These are phyloP conservation scores for Cicer chorassanicum DNA, from an alignment of 306 rosid genomes.

Conservation along the genomic window DNA sequence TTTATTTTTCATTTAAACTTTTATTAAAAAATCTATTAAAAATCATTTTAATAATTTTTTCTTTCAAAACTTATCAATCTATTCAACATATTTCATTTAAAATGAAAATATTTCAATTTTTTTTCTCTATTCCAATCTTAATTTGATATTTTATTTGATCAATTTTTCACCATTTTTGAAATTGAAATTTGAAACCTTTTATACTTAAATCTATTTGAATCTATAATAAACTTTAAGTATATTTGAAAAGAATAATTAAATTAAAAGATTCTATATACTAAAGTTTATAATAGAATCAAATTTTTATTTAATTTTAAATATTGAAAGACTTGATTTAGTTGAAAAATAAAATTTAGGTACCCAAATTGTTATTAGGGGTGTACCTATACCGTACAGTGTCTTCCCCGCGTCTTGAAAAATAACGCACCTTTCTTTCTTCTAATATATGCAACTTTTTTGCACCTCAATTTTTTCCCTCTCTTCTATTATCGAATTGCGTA, in stretches of 20 bases:
- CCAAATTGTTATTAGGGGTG: background rate
- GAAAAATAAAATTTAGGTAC: background rate
- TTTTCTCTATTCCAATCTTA: background rate
- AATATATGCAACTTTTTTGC: background rate
- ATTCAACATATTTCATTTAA: no score
- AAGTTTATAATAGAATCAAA: no score
- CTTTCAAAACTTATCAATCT: no score
- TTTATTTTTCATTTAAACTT: no score
- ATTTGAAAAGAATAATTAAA: no score
- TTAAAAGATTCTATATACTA: no score
- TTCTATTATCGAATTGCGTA: background rate
- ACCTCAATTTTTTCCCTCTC: background rate
- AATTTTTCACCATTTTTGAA: background rate
- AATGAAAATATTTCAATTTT: no score
- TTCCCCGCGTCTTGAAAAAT: background rate
- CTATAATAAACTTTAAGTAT: background rate
- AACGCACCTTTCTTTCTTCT: background rate
- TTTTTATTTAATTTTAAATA: background rate
- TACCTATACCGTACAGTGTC: background rate
- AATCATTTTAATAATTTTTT: no score
- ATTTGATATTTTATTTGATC: background rate
- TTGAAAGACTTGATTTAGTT: background rate
- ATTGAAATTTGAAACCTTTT: background rate
- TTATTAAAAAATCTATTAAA: no score
- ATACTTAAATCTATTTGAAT: background rate